A percentile compares a stretch with the other conserved stretches of the same genome.
Evolutionary conservation across 441 rosid species (phyloP).

Genomic region (Macaranga tanarius): DNA sequence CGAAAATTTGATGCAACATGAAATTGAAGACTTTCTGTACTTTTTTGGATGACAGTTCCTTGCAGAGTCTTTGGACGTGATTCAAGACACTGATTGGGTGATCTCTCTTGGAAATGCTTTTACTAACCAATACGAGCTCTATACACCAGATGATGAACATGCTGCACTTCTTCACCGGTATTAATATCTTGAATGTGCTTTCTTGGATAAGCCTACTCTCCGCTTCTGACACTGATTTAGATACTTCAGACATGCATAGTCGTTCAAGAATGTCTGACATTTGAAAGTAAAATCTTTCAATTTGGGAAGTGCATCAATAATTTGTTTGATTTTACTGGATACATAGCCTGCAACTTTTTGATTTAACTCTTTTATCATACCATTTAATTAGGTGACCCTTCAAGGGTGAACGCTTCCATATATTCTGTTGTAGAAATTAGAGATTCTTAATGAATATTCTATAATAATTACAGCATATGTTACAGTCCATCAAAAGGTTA

Average conservation of each 20-base stretch:
- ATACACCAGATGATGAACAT: slow-evolving; percentile 81
- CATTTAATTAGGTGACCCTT: not conserved
- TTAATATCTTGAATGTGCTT: slow-evolving; percentile 16
- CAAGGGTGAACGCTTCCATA: not conserved
- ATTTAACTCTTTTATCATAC: not conserved
- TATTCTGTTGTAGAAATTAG: not conserved
- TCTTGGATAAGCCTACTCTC: not conserved
- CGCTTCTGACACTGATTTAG: not conserved
- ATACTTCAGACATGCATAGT: not conserved
- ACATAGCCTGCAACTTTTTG: not conserved
- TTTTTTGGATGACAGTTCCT: slow-evolving; percentile 66
- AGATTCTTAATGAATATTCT: not conserved
- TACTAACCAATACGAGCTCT: slow-evolving; percentile 77
- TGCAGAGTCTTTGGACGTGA: slow-evolving; percentile 96
- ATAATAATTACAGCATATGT: not conserved
- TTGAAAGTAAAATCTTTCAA: slow-evolving; percentile 1
- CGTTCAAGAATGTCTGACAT: not conserved
- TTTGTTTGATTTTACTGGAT: slow-evolving; percentile 7
- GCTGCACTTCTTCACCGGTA: slow-evolving; percentile 95
- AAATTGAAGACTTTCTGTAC: not conserved
- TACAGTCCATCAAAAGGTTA: not conserved
- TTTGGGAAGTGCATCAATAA: not conserved
- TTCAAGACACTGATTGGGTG: slow-evolving; percentile 84
- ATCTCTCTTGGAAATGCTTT: slow-evolving; percentile 92
- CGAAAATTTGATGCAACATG: not conserved